phyloP scores from a whole-genome alignment of 2,329 filamentous ascomycete genomes.

The Alternaria ethzedia region DNA sequence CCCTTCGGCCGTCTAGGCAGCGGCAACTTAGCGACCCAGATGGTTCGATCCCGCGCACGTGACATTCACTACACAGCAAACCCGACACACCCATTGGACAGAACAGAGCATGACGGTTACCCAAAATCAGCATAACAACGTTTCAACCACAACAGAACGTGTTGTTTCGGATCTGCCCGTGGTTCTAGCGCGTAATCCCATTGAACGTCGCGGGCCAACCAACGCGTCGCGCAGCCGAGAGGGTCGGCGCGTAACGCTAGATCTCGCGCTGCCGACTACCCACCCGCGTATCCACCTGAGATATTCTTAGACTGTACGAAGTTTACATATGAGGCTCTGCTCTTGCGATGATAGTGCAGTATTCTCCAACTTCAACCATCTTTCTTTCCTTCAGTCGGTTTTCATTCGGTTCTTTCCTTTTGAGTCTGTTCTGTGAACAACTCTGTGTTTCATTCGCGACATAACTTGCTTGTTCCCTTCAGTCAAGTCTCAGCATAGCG shows the following conservation, averaged over 20 bases:
- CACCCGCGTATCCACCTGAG: constrained; percentile 11
- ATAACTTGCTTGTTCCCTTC: constrained; percentile 3
- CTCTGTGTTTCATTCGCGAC: neutral
- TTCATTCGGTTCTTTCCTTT: constrained; percentile 10
- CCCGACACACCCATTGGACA: constrained; percentile 1
- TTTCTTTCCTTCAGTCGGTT: constrained; percentile 12
- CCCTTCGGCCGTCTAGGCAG: neutral
- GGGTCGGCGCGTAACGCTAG: constrained; percentile 27
- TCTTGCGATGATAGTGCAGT: neutral
- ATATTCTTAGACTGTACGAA: constrained; percentile 20
- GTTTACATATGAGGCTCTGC: constrained; percentile 13
- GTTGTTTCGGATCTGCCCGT: constrained; percentile 17
- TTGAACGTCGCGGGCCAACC: constrained; percentile 21
- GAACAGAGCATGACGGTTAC: constrained; percentile 3
- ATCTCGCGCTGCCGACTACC: constrained; percentile 17
- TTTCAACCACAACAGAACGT: constrained; percentile 20
- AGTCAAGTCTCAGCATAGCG: constrained; percentile 9
- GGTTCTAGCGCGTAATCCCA: constrained; percentile 15
- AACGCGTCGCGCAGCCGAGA: constrained; percentile 22
- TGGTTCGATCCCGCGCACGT: constrained; percentile 1
- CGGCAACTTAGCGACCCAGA: neutral
- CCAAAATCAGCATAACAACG: constrained; percentile 6
- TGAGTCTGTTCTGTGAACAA: constrained; percentile 26
- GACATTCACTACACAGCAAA: neutral
- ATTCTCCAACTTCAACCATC: constrained; percentile 7